Percentiles rank a stretch among this genome's conserved stretches.
phyloP scores from a whole-genome alignment of 2,329 filamentous ascomycete species.

The Curvularia lunata region DNA sequence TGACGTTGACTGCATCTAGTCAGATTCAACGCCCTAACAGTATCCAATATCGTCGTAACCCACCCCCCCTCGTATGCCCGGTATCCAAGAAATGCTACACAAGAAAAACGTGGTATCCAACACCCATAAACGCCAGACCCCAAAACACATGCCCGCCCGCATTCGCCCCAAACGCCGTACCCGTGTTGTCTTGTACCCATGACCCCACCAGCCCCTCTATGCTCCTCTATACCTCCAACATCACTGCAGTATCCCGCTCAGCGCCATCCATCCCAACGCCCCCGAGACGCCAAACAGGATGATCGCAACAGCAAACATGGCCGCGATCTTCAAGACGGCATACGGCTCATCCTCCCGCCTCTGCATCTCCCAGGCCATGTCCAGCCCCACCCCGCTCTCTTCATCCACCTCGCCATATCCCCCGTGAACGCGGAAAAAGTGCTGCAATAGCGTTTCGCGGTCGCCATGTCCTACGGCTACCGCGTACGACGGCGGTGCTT shows the following conservation, averaged over 20 bases:
- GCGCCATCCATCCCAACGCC: slow-evolving; percentile 26
- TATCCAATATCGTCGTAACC: too few species aligned
- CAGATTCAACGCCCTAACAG: too few species aligned
- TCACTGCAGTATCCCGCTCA: slow-evolving; percentile 10
- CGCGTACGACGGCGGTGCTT: slow-evolving; percentile 38
- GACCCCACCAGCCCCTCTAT: neutral
- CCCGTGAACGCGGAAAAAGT: slow-evolving; percentile 17
- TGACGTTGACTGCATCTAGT: too few species aligned
- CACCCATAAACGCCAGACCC: neutral
- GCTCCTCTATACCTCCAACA: neutral
- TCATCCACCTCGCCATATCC: slow-evolving; percentile 13
- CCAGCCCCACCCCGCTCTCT: slow-evolving; percentile 20
- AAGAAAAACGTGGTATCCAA: slow-evolving; percentile 2
- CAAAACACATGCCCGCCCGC: neutral
- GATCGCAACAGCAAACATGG: slow-evolving; percentile 32
- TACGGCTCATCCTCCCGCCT: slow-evolving; percentile 33
- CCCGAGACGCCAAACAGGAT: slow-evolving; percentile 31
- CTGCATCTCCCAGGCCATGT: slow-evolving; percentile 12
- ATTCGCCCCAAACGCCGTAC: neutral
- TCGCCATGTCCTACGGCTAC: slow-evolving; percentile 35
- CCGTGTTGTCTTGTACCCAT: neutral
- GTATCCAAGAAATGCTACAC: neutral
- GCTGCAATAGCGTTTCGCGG: slow-evolving; percentile 35
- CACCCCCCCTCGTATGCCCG: neutral
- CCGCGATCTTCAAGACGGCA: slow-evolving; percentile 33